A percentile compares a stretch with the other conserved stretches of the same genome.
These are phyloP conservation scores for Metarhizium rileyi DNA, from an alignment of 2,329 filamentous ascomycete genomes.

Conservation along the genomic window DNA sequence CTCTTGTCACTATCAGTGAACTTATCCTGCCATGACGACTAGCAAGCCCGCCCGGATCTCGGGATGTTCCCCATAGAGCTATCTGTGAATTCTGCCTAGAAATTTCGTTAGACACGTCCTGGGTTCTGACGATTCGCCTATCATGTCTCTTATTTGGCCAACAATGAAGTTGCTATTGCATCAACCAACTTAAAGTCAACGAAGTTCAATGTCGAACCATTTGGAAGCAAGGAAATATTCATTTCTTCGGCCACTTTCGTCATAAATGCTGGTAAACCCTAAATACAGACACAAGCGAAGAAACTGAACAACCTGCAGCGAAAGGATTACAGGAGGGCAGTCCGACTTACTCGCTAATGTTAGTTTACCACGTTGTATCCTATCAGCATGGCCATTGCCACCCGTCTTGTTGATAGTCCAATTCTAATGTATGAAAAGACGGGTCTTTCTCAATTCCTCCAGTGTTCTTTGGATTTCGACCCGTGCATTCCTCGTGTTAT, in stretches of 20 bases:
- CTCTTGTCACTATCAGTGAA: slow-evolving; percentile 46
- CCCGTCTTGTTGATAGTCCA: not conserved
- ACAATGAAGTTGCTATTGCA: slow-evolving; percentile 46
- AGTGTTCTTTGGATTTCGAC: too few species aligned
- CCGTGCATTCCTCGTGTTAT: too few species aligned
- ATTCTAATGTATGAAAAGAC: not conserved
- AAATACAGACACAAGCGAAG: slow-evolving; percentile 9
- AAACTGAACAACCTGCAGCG: slow-evolving; percentile 17
- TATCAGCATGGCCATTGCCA: slow-evolving; percentile 10
- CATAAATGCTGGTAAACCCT: slow-evolving; percentile 6
- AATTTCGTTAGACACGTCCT: slow-evolving; percentile 31
- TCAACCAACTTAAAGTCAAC: slow-evolving; percentile 47
- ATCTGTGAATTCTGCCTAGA: slow-evolving; percentile 47
- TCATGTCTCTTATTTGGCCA: slow-evolving; percentile 49
- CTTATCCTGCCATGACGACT: slow-evolving; percentile 36
- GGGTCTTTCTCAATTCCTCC: not conserved
- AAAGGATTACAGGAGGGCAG: slow-evolving; percentile 20
- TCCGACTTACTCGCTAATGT: slow-evolving; percentile 4
- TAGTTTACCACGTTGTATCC: slow-evolving; percentile 10
- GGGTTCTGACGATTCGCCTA: slow-evolving; percentile 47
- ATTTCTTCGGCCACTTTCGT: slow-evolving; percentile 41
- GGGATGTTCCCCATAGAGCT: slow-evolving; percentile 28
- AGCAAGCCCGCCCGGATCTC: slow-evolving; percentile 26
- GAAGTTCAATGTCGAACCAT: slow-evolving; percentile 37
- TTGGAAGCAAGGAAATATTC: slow-evolving; percentile 35